Base-by-base conservation (phyloP, 148 eudicot species). In the Chenopodium suecicum region DNA sequence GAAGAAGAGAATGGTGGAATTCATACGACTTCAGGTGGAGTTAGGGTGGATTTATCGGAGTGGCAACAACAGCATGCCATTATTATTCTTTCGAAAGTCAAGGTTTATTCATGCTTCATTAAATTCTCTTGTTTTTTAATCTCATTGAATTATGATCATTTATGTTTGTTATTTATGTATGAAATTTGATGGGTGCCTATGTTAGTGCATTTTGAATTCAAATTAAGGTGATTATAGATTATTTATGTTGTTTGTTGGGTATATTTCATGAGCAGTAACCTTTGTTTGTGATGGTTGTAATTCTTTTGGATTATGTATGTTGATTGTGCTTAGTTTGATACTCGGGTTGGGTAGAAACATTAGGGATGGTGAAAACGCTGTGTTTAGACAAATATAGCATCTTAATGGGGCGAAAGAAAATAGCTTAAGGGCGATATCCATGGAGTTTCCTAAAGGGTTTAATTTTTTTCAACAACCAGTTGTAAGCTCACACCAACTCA, bases 61-160 rank as follows among this genome's bases (percentile, higher is more conserved):
- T 96, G 99, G 98, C 97, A 92, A 87, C 89, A 94, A 82, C 86
- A 60, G 23, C 99, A 96, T 89, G 99, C 97, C 48, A 83, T 74
- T 29, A 82, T 96, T 82, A 78, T 90, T 52, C 94, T 96, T 11
- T 92, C 99, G 52, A 92, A 86, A 90, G 88, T 86, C 88, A 94
- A 96, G 99, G 99, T 95, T 82, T 12, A 23, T 29, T 66, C 65
- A 46, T 70, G 4, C 73, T 2, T 7, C 34, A 20, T 1, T 23
- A 31, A 44, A 12, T 13, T 48, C 62, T 70, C 79, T n/a, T 10
- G 5, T 58, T 19, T 11, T 74, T 22, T 48, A 73, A 4, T 2
- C 32, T 27, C 31, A 12, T n/a, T 56, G 62, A 17, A 29, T n/a
- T 12, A 20, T 44, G 68, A 63, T 41, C 44, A 17, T 29, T 56